Percentiles rank a stretch among this genome's conserved stretches.
These are phyloP conservation scores for Fusarium oxysporum DNA, from an alignment of 2,329 filamentous ascomycete species.

Conservation along the genomic window DNA sequence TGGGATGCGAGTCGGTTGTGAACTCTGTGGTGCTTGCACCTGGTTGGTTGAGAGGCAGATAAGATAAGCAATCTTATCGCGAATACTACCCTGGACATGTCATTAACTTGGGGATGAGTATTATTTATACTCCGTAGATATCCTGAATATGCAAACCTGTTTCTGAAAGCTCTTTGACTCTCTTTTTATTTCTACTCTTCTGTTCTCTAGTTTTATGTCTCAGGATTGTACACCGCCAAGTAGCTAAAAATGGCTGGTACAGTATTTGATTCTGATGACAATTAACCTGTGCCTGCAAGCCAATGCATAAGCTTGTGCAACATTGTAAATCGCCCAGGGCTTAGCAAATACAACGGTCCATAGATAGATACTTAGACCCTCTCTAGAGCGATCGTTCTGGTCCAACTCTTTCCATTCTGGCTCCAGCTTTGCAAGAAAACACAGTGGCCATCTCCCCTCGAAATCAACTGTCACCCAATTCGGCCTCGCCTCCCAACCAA, in stretches of 20 bases:
- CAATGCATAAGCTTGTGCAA: rapidly evolving
- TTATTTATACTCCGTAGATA: rapidly evolving
- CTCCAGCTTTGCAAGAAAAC: too few relatives aligned
- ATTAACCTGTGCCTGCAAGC: not conserved
- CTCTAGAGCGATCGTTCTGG: too few relatives aligned
- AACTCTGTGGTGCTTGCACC: not conserved
- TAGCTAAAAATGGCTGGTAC: rapidly evolving
- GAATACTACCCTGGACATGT: not conserved
- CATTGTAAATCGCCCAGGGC: rapidly evolving
- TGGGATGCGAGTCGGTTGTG: not conserved
- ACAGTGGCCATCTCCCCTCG: rapidly evolving
- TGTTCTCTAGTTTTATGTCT: rapidly evolving
- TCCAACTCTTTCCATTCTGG: too few relatives aligned
- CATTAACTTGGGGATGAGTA: not conserved
- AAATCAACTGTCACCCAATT: not conserved
- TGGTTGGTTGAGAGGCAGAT: not conserved
- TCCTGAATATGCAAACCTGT: rapidly evolving
- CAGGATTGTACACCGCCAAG: too few relatives aligned
- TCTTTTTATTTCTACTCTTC: rapidly evolving
- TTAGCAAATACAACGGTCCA: rapidly evolving
- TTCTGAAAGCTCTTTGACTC: rapidly evolving
- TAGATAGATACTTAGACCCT: rapidly evolving
- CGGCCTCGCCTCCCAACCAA: not conserved
- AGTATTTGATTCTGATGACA: rapidly evolving
- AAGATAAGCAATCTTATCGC: not conserved